phyloP scores from a whole-genome alignment of 106 monocot species.

The Dendrobium huoshanense region DNA sequence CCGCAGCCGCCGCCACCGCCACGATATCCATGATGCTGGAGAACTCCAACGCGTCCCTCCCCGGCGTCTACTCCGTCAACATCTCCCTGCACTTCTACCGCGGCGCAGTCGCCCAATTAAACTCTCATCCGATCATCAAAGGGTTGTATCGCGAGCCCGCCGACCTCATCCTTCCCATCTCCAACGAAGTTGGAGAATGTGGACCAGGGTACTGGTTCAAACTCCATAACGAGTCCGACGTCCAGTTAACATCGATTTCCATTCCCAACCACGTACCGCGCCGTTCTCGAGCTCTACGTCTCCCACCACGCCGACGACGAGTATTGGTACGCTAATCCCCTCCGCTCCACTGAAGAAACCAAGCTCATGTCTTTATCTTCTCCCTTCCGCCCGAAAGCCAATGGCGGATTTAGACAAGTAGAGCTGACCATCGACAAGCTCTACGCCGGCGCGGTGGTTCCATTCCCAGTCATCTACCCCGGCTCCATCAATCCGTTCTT shows the following conservation, averaged over 20 bases:
- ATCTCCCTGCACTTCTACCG: constrained; percentile 51
- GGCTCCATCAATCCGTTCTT: constrained; percentile 19
- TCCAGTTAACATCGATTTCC: constrained; percentile 7
- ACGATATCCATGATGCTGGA: constrained; percentile 38
- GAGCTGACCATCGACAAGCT: constrained; percentile 28
- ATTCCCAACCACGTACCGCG: constrained; percentile 21
- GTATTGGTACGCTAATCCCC: constrained; percentile 18
- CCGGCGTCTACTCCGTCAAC: constrained; percentile 54
- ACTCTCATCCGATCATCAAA: constrained; percentile 8
- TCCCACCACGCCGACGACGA: constrained; percentile 18
- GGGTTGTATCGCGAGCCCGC: constrained; percentile 23
- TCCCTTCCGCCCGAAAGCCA: neutral
- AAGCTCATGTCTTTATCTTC: neutral
- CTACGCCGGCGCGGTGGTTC: constrained; percentile 30
- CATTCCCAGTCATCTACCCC: constrained; percentile 25
- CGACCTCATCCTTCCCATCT: constrained; percentile 38
- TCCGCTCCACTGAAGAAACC: constrained; percentile 3
- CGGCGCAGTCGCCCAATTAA: neutral
- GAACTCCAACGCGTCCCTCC: constrained; percentile 39
- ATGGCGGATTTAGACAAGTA: constrained; percentile 46
- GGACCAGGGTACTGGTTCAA: constrained; percentile 45
- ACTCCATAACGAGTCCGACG: constrained; percentile 15
- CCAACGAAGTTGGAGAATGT: constrained; percentile 4
- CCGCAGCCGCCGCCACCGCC: neutral
- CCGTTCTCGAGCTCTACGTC: constrained; percentile 28